A percentile compares a stretch with the other conserved stretches of the same genome.
Evolutionary conservation across 2,329 filamentous ascomycete species (phyloP).

Genomic region (Dactylellina cionopaga): DNA sequence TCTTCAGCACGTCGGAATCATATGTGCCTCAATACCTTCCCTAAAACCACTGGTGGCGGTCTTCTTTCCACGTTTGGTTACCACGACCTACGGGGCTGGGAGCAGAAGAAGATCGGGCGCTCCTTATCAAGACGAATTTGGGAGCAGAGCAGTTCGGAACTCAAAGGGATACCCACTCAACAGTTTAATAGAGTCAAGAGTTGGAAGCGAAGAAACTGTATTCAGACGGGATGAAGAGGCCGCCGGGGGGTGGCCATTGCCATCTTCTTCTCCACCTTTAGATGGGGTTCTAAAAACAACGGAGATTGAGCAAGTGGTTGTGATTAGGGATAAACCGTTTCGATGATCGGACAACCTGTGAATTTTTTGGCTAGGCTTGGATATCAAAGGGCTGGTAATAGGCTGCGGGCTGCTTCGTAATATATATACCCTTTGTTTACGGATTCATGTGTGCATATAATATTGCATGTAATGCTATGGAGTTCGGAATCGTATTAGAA

Average conservation of each 20-base stretch:
- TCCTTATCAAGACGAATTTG: slow-evolving; percentile 26
- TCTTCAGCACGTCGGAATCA: slow-evolving; percentile 46
- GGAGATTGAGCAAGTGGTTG: slow-evolving; percentile 39
- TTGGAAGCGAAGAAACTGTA: slow-evolving; percentile 46
- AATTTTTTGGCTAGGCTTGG: too few species aligned
- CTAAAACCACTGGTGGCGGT: slow-evolving; percentile 43
- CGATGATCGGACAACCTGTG: too few species aligned
- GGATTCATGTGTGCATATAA: slow-evolving; percentile 19
- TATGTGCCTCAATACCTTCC: slow-evolving; percentile 45
- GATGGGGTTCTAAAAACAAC: slow-evolving; percentile 45
- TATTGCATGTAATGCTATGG: slow-evolving; percentile 21
- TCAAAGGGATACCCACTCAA: slow-evolving; percentile 45
- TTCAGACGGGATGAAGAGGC: slow-evolving; percentile 37
- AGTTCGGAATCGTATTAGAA: slow-evolving; percentile 28
- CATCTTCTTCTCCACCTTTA: not conserved
- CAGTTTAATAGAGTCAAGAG: slow-evolving; percentile 28
- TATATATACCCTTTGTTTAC: slow-evolving; percentile 19
- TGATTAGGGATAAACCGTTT: slow-evolving; percentile 26
- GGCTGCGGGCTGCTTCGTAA: slow-evolving; percentile 29
- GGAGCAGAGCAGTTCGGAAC: slow-evolving; percentile 23
- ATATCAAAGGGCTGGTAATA: slow-evolving; percentile 23
- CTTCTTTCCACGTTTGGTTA: slow-evolving; percentile 43
- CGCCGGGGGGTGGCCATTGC: not conserved
- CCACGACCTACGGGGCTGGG: slow-evolving; percentile 35
- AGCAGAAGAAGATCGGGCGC: slow-evolving; percentile 30